Evolutionary conservation across 148 eudicot genomes (phyloP).

Genomic region (Vaccinium darrowii): DNA sequence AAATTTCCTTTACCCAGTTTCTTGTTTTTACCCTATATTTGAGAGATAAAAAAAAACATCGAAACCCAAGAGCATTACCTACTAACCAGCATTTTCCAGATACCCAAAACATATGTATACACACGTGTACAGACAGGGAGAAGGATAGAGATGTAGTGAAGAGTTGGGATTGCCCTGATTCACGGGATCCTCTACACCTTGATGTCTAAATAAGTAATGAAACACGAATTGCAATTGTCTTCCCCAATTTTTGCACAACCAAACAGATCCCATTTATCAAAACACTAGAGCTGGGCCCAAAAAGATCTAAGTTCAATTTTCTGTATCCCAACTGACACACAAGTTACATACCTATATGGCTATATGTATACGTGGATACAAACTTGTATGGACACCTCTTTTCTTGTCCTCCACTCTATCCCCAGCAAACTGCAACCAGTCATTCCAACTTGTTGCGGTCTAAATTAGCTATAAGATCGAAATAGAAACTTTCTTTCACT

Average conservation of each 20-base stretch:
- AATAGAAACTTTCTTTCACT: neutral
- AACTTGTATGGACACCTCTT: neutral
- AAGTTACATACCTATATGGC: neutral
- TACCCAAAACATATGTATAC: neutral
- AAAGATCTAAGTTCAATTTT: neutral
- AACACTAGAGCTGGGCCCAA: neutral
- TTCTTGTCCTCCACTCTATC: neutral
- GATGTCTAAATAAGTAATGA: neutral
- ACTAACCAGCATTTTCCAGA: neutral
- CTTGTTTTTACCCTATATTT: neutral
- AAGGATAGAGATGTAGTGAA: neutral
- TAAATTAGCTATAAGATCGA: too few relatives aligned
- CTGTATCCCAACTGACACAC: too few relatives aligned
- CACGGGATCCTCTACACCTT: neutral
- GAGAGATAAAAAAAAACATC: neutral
- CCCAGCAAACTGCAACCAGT: neutral
- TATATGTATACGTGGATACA: neutral
- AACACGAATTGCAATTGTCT: neutral
- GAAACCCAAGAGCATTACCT: neutral
- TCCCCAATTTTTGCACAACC: neutral
- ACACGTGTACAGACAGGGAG: neutral
- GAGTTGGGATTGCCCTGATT: neutral
- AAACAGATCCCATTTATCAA: conserved; percentile 2
- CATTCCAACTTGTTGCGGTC: neutral
- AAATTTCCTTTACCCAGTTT: neutral